These are phyloP conservation scores for Trichoderma atrobrunneum DNA, from an alignment of 2,329 filamentous ascomycete species.

Conservation along the genomic window DNA sequence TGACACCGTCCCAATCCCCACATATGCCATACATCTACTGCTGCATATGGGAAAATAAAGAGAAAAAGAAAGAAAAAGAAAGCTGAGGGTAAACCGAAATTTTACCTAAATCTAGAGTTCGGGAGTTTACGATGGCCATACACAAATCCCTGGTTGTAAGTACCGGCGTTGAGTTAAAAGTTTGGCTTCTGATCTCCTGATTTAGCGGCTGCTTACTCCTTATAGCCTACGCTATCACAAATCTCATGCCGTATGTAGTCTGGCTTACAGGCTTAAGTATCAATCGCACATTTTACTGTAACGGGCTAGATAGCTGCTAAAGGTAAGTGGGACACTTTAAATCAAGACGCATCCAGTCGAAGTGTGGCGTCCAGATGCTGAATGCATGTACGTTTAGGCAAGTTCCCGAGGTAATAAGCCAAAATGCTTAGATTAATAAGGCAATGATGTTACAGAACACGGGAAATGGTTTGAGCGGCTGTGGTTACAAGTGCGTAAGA, in stretches of 20 bases:
- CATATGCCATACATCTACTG: neutral
- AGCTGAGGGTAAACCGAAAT: neutral
- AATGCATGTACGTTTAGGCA: too few species aligned
- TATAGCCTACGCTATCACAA: neutral
- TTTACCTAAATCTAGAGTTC: neutral
- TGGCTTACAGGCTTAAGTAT: neutral
- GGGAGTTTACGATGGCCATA: neutral
- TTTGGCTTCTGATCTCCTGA: neutral
- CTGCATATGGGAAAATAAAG: neutral
- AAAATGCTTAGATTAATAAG: too few species aligned
- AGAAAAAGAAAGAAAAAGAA: neutral
- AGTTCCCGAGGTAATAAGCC: too few species aligned
- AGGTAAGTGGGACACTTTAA: neutral
- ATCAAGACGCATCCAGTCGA: neutral
- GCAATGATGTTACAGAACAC: too few species aligned
- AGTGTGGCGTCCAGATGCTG: too few species aligned
- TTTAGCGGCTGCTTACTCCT: neutral
- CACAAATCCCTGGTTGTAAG: neutral
- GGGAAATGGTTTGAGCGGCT: too few species aligned
- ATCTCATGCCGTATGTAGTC: neutral
- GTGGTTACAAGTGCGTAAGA: too few species aligned
- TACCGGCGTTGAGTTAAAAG: neutral
- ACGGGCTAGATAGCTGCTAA: neutral
- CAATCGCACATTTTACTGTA: neutral
- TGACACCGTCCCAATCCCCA: neutral